Evolutionary conservation across 2,329 filamentous ascomycete species (phyloP).

Genomic region (Venturia oleaginea): DNA sequence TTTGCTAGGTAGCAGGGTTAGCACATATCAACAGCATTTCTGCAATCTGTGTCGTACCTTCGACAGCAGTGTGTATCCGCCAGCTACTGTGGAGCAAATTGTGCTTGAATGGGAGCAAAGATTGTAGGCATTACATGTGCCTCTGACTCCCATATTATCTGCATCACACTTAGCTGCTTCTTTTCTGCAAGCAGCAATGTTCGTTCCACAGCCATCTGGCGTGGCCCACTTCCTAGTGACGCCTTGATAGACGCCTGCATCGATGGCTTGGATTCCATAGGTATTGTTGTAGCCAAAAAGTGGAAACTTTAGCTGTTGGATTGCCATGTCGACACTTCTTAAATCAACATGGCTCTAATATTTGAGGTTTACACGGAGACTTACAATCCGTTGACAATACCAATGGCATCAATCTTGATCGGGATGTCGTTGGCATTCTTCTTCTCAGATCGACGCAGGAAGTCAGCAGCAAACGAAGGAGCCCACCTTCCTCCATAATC

Average conservation of each 20-base stretch:
- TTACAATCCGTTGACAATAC: slow-evolving; percentile 45
- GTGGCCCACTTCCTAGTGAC: slow-evolving; percentile 30
- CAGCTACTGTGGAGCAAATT: background rate
- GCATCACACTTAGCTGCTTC: background rate
- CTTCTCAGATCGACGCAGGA: slow-evolving; percentile 31
- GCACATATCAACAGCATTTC: background rate
- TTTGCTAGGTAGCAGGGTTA: background rate
- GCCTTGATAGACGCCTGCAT: slow-evolving; percentile 36
- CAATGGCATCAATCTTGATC: slow-evolving; percentile 40
- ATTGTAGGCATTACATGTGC: background rate
- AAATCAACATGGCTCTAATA: background rate
- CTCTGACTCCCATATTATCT: background rate
- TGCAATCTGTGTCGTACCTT: background rate
- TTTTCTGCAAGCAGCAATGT: background rate
- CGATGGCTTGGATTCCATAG: slow-evolving; percentile 45
- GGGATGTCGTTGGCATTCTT: slow-evolving; percentile 15
- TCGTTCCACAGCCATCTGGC: slow-evolving; percentile 35
- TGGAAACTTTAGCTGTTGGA: slow-evolving; percentile 40
- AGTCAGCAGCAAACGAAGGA: slow-evolving; percentile 46
- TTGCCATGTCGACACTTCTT: slow-evolving; percentile 39
- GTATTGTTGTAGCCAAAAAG: slow-evolving; percentile 49
- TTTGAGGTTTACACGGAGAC: background rate
- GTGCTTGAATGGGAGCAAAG: background rate
- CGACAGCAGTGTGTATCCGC: background rate
- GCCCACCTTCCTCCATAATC: slow-evolving; percentile 51